phyloP scores from a whole-genome alignment of 441 rosid species.

The Pelargonium fulgidum region DNA sequence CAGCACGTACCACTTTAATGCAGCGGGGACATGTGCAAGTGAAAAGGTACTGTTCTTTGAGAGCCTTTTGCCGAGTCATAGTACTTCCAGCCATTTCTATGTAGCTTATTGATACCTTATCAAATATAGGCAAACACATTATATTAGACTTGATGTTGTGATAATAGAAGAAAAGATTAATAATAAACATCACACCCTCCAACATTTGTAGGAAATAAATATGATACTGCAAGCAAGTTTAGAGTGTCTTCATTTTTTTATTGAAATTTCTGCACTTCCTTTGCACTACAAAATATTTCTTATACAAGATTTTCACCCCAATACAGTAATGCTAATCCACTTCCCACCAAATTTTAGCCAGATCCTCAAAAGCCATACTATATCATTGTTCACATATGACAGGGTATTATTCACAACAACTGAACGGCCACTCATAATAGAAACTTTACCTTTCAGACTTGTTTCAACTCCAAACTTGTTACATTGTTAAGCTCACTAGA shows the following conservation, averaged over 20 bases:
- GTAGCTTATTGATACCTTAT: conserved; percentile 70
- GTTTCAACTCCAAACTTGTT: background rate
- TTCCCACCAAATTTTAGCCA: background rate
- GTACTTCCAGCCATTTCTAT: conserved; percentile 96
- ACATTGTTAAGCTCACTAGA: background rate
- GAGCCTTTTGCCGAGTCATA: conserved; percentile 70
- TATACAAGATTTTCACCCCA: background rate
- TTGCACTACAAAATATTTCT: background rate
- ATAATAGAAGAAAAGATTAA: background rate
- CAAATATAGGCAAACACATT: conserved; percentile 11
- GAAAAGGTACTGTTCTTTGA: conserved; percentile 83
- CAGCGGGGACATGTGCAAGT: conserved; percentile 66
- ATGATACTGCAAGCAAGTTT: too few species aligned
- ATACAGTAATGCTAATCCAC: background rate
- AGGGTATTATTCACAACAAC: background rate
- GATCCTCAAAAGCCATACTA: background rate
- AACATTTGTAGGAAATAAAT: too few species aligned
- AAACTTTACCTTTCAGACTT: background rate
- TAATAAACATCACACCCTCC: background rate
- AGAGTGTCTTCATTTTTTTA: too few species aligned
- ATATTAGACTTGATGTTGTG: conserved; percentile 7
- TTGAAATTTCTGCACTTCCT: too few species aligned
- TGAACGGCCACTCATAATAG: background rate
- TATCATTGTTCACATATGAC: background rate
- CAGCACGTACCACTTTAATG: conserved; percentile 50